phyloP scores from a whole-genome alignment of 371 early-diverging fungal genomes.

The Sporodiniella umbellata region DNA sequence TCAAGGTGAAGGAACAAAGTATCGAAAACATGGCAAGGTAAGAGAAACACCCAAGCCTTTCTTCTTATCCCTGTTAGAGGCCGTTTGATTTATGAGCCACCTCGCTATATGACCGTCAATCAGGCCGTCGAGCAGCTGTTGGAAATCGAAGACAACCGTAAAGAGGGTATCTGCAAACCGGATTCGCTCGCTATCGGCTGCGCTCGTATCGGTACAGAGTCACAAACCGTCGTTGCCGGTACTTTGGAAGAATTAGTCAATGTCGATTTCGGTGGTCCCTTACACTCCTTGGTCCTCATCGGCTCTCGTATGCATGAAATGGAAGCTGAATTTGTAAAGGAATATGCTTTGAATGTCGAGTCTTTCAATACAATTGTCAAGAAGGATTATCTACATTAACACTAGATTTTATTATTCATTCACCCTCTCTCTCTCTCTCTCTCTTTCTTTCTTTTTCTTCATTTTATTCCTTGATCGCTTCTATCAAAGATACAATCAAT shows the following conservation, averaged over 20 bases:
- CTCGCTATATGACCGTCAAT: conserved; percentile 98
- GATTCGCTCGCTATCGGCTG: conserved; percentile 91
- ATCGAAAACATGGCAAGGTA: conserved; percentile 92
- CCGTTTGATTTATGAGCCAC: conserved; percentile 92
- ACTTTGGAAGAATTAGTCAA: conserved; percentile 80
- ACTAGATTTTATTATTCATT: too few species aligned
- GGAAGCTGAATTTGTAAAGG: conserved; percentile 88
- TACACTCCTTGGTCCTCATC: conserved; percentile 95
- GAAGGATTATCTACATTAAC: conserved; percentile 48
- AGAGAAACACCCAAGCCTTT: background rate
- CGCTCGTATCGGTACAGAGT: conserved; percentile 87
- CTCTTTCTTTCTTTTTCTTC: too few species aligned
- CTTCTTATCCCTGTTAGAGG: conserved; percentile 50
- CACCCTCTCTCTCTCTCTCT: too few species aligned
- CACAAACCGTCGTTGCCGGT: conserved; percentile 85
- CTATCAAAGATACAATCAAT: background rate
- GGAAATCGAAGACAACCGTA: conserved; percentile 81
- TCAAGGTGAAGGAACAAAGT: conserved; percentile 98
- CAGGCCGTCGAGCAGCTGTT: conserved; percentile 92
- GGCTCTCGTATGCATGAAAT: conserved; percentile 91
- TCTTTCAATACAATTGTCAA: conserved; percentile 69
- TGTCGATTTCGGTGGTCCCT: conserved; percentile 92
- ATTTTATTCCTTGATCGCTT: background rate
- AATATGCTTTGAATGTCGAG: conserved; percentile 68
- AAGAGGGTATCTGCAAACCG: conserved; percentile 69